These are phyloP conservation scores for Sequoiadendron giganteum DNA, from an alignment of 75 land plant genomes.

Conservation along the genomic window DNA sequence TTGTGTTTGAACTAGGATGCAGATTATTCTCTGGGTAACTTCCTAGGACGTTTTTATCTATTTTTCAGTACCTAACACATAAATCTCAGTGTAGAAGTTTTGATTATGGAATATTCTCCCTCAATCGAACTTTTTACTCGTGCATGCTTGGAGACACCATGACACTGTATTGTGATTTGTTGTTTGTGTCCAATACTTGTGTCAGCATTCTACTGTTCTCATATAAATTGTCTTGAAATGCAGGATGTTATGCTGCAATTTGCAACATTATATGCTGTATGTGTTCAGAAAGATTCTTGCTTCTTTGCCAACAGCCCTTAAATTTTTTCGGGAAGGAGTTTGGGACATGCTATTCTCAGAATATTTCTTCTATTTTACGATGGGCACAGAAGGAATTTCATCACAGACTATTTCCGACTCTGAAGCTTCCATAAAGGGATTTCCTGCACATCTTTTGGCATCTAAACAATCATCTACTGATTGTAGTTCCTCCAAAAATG, in stretches of 20 bases:
- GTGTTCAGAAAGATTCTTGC: constrained; percentile 75
- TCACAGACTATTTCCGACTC: constrained; percentile 10
- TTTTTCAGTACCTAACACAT: neutral
- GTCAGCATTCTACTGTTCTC: neutral
- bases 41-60: neutral
- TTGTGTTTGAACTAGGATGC: neutral
- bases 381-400: constrained; percentile 26
- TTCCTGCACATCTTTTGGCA: neutral
- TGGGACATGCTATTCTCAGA: constrained; percentile 96
- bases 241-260: constrained; percentile 62
- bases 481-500: neutral
- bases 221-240: constrained; percentile 18
- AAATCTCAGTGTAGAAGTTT: neutral
- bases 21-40: neutral
- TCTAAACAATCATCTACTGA: constrained; percentile 3
- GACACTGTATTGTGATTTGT: neutral
- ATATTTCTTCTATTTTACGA: constrained; percentile 87
- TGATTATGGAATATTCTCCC: neutral
- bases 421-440: constrained; percentile 9
- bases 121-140: neutral
- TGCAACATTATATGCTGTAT: constrained; percentile 67
- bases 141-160: neutral
- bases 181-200: neutral
- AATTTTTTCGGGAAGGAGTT: constrained; percentile 70
- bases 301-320: constrained; percentile 55